Percentiles rank a stretch among this genome's conserved stretches.
Conservation (phyloP, 164 flowering plant genomes). For the Liquidambar formosana region DNA sequence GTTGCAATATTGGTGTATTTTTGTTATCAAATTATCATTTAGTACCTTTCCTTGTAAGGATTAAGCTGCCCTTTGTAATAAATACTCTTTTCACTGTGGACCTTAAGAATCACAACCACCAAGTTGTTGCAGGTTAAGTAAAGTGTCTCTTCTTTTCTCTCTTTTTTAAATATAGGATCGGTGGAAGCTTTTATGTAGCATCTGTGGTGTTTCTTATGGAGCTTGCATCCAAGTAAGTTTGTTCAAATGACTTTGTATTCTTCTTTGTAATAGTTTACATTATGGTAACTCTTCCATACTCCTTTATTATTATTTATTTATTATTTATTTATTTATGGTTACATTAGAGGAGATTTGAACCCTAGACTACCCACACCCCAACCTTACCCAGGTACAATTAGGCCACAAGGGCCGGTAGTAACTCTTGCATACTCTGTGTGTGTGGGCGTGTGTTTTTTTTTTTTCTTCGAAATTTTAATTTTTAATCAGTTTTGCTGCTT, state of each 20-base stretch:
- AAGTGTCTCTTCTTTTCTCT: neutral
- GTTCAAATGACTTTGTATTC: neutral
- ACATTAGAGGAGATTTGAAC: too few relatives aligned
- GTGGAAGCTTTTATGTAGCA: constrained; percentile 95
- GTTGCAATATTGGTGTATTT: neutral
- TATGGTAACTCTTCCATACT: neutral
- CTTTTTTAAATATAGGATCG: constrained; percentile 60
- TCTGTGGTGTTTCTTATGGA: constrained; percentile 93
- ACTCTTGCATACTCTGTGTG: too few relatives aligned
- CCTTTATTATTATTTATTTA: too few relatives aligned
- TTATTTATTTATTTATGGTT: too few relatives aligned
- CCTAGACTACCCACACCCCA: too few relatives aligned
- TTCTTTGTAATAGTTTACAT: neutral
- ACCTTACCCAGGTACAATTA: too few relatives aligned
- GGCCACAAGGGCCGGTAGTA: too few relatives aligned
- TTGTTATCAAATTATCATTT: neutral
- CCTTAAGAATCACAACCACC: neutral
- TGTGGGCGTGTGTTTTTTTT: too few relatives aligned
- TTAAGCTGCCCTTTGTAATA: too few relatives aligned
- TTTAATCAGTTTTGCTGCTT: too few relatives aligned
- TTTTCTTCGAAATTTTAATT: too few relatives aligned
- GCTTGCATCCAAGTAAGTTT: constrained; percentile 90
- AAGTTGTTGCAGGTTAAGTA: neutral
- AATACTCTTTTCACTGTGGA: neutral
- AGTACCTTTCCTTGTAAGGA: too few relatives aligned